Evolutionary conservation across 2,329 filamentous ascomycete genomes (phyloP).

Genomic region (Botrytis deweyae): DNA sequence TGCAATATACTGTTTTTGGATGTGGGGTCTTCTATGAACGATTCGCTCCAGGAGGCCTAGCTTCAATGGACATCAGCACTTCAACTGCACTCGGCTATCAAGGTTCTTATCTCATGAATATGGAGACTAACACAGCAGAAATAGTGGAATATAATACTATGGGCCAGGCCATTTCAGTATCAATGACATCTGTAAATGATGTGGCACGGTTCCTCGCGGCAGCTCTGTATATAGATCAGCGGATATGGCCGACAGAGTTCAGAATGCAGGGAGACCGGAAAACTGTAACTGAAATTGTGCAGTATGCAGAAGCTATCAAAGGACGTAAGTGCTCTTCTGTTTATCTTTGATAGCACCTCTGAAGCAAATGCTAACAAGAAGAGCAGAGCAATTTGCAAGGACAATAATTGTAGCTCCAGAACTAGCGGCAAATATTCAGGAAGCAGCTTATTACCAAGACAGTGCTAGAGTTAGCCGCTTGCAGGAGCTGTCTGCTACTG

Average conservation of each 20-base stretch:
- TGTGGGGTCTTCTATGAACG: constrained; percentile 77
- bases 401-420: constrained; percentile 31
- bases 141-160: constrained; percentile 56
- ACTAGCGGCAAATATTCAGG: constrained; percentile 27
- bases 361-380: constrained; percentile 7
- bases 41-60: constrained; percentile 67
- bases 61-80: constrained; percentile 56
- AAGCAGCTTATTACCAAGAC: constrained; percentile 42
- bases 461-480: constrained; percentile 53
- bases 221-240: constrained; percentile 61
- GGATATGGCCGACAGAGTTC: constrained; percentile 66
- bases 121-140: constrained; percentile 57
- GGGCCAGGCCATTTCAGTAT: constrained; percentile 55
- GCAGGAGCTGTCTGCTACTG: constrained; percentile 64
- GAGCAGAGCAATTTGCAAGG: constrained; percentile 27
- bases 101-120: constrained; percentile 66
- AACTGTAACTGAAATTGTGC: constrained; percentile 59
- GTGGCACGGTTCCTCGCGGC: constrained; percentile 69
- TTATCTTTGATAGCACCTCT: neutral
- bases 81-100: constrained; percentile 53
- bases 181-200: constrained; percentile 68
- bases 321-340: constrained; percentile 43
- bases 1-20: constrained; percentile 69
- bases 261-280: constrained; percentile 67
- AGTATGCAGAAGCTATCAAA: constrained; percentile 49